These are phyloP conservation scores for Lophiotrema nucula DNA, from an alignment of 495 filamentous ascomycete species.

Conservation along the genomic window DNA sequence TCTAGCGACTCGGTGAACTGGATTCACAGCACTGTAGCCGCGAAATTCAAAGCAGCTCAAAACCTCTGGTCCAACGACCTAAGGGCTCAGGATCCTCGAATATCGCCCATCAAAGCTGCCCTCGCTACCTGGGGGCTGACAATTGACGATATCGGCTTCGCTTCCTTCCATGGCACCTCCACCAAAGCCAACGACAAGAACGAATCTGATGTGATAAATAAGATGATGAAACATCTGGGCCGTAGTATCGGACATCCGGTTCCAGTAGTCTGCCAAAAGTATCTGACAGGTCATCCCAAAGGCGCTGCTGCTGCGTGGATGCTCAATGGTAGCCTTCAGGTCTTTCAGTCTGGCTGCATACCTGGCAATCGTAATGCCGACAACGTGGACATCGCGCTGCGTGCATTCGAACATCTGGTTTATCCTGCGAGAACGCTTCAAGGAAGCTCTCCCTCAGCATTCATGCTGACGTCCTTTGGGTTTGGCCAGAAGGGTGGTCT, in stretches of 20 bases:
- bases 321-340: constrained; percentile 34
- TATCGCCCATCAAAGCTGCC: constrained; percentile 31
- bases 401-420: constrained; percentile 18
- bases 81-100: constrained; percentile 10
- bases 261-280: constrained; percentile 28
- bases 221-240: constrained; percentile 29
- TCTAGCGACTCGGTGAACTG: background rate
- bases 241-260: constrained; percentile 25
- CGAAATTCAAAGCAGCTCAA: constrained; percentile 35
- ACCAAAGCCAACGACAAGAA: constrained; percentile 36
- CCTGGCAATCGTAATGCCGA: constrained; percentile 36
- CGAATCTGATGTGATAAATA: constrained; percentile 26
- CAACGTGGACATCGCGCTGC: constrained; percentile 30
- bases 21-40: background rate
- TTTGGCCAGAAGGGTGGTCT: constrained; percentile 37
- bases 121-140: constrained; percentile 32
- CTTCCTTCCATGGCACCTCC: constrained; percentile 36
- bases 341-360: constrained; percentile 29
- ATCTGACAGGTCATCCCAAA: constrained; percentile 37
- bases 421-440: constrained; percentile 19
- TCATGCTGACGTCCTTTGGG: constrained; percentile 36
- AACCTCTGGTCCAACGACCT: constrained; percentile 32
- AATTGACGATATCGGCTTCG: constrained; percentile 33
- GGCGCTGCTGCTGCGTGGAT: constrained; percentile 36
- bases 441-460: constrained; percentile 20